Conservation (phyloP, 148 eudicot species). For the Selenicereus undatus region DNA sequence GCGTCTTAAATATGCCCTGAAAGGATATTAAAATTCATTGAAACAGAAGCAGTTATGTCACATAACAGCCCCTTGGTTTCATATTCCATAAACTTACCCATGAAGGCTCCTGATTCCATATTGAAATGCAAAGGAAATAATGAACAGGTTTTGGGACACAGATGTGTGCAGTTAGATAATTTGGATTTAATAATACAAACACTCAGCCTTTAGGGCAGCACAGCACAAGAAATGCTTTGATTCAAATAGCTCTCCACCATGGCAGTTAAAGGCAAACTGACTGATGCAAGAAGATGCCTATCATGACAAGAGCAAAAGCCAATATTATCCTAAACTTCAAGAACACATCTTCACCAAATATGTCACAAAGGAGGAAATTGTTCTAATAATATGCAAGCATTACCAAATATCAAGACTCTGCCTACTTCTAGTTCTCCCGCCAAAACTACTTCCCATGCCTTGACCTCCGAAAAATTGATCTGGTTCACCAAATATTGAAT, state of each 20-base stretch:
- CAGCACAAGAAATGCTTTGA: background rate
- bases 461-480: conserved; percentile 62
- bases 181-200: background rate
- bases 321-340: background rate
- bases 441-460: conserved; percentile 41
- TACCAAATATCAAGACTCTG: conserved; percentile 72
- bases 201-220: background rate
- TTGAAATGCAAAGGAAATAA: background rate
- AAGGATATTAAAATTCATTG: too few species aligned
- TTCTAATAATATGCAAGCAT: conserved; percentile 7
- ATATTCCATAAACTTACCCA: background rate
- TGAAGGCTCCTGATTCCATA: background rate
- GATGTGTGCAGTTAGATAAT: background rate
- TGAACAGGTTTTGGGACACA: background rate
- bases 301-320: background rate
- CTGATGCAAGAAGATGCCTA: too few species aligned
- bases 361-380: background rate
- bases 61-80: background rate
- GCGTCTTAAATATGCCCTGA: too few species aligned
- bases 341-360: background rate
- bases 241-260: background rate
- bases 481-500: conserved; percentile 62
- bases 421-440: conserved; percentile 38
- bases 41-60: too few species aligned
- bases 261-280: background rate